Percentiles rank a stretch among this genome's conserved stretches.
Evolutionary conservation across 805 yeast genomes (phyloP).

Genomic region (Myxozyma kluyveri): DNA sequence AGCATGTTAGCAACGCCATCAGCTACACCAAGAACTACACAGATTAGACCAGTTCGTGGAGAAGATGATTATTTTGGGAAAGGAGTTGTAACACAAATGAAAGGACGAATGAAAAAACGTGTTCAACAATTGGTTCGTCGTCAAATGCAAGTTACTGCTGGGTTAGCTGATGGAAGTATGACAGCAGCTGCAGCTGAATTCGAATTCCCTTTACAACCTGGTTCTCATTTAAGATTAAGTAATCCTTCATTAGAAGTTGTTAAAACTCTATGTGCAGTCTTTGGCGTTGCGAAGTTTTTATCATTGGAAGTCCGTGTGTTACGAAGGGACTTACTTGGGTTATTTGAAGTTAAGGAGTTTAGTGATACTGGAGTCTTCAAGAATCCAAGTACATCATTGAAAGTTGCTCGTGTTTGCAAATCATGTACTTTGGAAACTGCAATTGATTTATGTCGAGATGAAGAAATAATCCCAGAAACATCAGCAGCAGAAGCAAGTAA

Average conservation of each 20-base stretch:
- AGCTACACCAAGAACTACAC: constrained; percentile 31
- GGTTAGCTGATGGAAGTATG: constrained; percentile 60
- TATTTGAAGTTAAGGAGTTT: constrained; percentile 83
- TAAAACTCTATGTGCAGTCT: constrained; percentile 69
- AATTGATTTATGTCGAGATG: constrained; percentile 77
- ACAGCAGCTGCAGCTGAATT: constrained; percentile 58
- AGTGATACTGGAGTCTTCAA: constrained; percentile 67
- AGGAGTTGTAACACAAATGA: constrained; percentile 32
- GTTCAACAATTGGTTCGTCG: constrained; percentile 60
- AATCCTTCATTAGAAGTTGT: constrained; percentile 80
- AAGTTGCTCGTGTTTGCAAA: constrained; percentile 70
- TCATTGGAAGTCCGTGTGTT: constrained; percentile 70
- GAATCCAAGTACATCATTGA: constrained; percentile 71
- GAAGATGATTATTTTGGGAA: constrained; percentile 34
- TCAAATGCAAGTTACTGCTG: constrained; percentile 49
- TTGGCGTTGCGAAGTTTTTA: constrained; percentile 61
- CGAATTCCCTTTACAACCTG: constrained; percentile 72
- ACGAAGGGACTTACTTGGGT: constrained; percentile 66
- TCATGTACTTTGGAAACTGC: constrained; percentile 73
- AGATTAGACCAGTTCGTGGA: constrained; percentile 6
- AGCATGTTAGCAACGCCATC: constrained; percentile 1
- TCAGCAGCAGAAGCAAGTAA: constrained; percentile 3
- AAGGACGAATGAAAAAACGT: constrained; percentile 51
- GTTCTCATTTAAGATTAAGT: constrained; percentile 55
- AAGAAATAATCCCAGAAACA: constrained; percentile 38